These are phyloP conservation scores for Saprolegnia parasitica DNA, from an alignment of 352 stramenopile genomes.

Conservation along the genomic window DNA sequence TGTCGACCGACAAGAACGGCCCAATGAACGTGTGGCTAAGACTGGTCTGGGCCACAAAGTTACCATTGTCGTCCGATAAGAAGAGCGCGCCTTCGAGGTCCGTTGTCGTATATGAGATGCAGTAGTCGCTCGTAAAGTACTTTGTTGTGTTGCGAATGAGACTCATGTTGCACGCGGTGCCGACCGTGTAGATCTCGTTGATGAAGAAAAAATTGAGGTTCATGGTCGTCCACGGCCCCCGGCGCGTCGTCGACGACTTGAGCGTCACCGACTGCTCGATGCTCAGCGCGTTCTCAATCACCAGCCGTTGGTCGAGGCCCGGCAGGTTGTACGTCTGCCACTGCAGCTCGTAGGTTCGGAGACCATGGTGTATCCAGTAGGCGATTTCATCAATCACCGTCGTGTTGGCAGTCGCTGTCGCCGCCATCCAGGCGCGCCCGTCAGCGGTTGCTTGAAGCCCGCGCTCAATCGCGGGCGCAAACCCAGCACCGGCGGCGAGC, in stretches of 20 bases:
- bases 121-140: neutral
- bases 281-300: neutral
- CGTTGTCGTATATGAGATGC: neutral
- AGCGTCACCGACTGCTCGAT: neutral
- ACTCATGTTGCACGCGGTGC: neutral
- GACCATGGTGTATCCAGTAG: neutral
- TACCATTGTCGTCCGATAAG: neutral
- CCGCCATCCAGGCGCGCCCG: neutral
- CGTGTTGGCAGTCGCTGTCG: neutral
- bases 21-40: neutral
- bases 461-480: neutral
- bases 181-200: neutral
- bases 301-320: neutral
- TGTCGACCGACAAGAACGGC: constrained; percentile 13
- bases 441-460: neutral
- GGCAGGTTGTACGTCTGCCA: neutral
- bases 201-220: neutral
- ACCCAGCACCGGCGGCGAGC: neutral
- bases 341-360: neutral
- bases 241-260: neutral
- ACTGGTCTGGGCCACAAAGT: neutral
- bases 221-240: neutral
- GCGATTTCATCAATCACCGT: neutral
- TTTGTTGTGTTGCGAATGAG: neutral
- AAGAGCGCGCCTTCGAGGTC: neutral